Conservation (phyloP, 441 rosid genomes). For the Rhodomyrtus psidioides region DNA sequence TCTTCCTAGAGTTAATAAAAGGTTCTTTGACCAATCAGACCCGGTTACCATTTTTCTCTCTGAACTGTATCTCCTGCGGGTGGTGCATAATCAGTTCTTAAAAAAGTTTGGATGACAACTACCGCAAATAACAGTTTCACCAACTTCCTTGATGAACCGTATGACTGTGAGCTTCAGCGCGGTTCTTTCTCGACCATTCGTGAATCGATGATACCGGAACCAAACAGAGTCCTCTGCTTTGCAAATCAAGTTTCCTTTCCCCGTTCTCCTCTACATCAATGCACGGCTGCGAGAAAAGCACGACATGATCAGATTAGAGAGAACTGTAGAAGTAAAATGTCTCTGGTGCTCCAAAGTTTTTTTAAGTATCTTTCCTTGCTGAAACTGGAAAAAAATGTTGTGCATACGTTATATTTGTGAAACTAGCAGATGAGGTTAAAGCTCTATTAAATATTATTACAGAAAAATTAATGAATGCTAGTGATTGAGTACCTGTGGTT, state of each 20-base stretch:
- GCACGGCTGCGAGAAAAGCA: neutral
- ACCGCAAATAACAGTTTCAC: neutral
- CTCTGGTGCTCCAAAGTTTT: neutral
- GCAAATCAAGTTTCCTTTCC: conserved; percentile 18
- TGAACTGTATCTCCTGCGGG: neutral
- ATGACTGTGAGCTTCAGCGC: neutral
- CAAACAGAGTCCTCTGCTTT: conserved; percentile 53
- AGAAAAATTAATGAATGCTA: neutral
- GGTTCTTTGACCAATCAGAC: neutral
- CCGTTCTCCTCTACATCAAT: conserved; percentile 13
- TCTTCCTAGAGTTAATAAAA: neutral
- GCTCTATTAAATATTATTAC: neutral
- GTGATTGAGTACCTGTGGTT: conserved; percentile 24
- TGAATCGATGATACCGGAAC: conserved; percentile 32
- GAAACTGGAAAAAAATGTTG: neutral
- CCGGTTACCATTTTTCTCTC: neutral
- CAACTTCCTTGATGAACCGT: neutral
- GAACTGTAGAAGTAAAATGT: neutral
- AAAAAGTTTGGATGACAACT: neutral
- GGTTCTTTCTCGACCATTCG: conserved; percentile 12
- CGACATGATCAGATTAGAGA: neutral
- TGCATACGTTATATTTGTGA: neutral
- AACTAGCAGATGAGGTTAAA: neutral
- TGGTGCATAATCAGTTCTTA: neutral
- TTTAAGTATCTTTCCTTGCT: neutral